Evolutionary conservation across 208 protist species (phyloP), one percentile per base, ranked within the genome.

Genomic region (Leishmania tarentolae): DNA sequence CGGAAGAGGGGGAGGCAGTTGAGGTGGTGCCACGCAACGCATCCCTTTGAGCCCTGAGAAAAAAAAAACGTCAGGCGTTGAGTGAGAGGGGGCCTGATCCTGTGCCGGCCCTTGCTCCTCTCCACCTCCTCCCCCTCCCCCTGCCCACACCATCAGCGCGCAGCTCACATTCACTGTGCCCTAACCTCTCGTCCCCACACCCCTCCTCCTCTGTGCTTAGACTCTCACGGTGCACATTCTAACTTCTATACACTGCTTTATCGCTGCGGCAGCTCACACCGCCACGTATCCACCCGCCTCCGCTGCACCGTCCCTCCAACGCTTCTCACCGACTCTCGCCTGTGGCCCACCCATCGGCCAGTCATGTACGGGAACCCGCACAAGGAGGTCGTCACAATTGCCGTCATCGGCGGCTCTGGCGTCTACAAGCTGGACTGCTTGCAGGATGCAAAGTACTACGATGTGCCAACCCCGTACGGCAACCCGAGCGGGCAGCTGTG

Each of bases 391-490:
- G 85, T 95, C 40, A 56, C 82, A 56, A 82, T 94, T 69, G 93
- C 87, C 70, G 89, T 98, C 57, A 98, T 98, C 79, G 96, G 96
- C 72, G 95, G 96, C 69, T 94, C 85, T 56, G 95, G 95, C 47
- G 87, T 98, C 31, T 97, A 97, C 82, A 92, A 95, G 46, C 79
- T 97, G 17, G 74, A 92, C 56, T 90, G 83, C 68, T 73, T 97
- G 17, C 53, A 88, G 37, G 76, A 94, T 65, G 72, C 86, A 37
- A 75, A 81, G 76, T 75, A 90, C 68, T 88, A 95, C 78, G 87
- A 91, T n/a, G 89, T 98, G 11, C 80, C 86, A 24, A 98, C 96
- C 21, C 96, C 96, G 1, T 98, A 96, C 75, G 96, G 96, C 70
- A 78, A 69, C 19, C 92, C 96, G 17, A 97, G 92, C 76, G 88